These are phyloP conservation scores for Chenopodium suecicum DNA, from an alignment of 148 eudicot genomes.

Conservation along the genomic window DNA sequence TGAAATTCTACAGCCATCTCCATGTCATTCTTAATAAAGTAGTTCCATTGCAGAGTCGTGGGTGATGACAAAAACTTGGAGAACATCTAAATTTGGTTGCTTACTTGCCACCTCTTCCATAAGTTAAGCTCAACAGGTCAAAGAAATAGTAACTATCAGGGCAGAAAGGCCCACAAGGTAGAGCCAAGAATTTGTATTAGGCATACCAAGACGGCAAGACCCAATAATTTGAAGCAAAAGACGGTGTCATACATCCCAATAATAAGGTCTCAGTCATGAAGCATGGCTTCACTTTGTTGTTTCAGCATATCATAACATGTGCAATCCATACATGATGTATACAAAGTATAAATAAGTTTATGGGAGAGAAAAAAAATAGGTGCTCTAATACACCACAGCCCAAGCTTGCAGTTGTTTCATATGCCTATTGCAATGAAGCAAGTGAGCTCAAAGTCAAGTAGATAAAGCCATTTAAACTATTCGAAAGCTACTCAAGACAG, in stretches of 20 bases:
- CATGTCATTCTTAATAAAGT: conserved; percentile 3
- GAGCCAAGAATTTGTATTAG: neutral
- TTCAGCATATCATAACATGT: too few species aligned
- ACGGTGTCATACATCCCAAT: neutral
- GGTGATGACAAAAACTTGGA: neutral
- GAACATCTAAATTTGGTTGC: neutral
- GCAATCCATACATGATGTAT: too few species aligned
- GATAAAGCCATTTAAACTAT: neutral
- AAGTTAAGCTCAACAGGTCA: neutral
- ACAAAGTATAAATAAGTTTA: too few species aligned
- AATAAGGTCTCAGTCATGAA: too few species aligned
- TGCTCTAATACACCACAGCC: too few species aligned
- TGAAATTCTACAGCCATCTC: neutral
- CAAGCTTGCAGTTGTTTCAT: too few species aligned
- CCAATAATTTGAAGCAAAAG: neutral
- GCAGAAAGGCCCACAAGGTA: neutral
- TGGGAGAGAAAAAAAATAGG: too few species aligned
- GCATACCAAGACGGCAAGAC: neutral
- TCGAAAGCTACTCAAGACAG: neutral
- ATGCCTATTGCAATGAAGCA: neutral
- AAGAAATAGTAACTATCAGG: neutral
- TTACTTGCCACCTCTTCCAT: neutral
- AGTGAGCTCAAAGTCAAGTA: neutral
- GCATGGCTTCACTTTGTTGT: too few species aligned
- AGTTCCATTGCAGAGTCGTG: neutral